Evolutionary conservation across 345 rosid species (phyloP).

Genomic region (Barbarea vulgaris): DNA sequence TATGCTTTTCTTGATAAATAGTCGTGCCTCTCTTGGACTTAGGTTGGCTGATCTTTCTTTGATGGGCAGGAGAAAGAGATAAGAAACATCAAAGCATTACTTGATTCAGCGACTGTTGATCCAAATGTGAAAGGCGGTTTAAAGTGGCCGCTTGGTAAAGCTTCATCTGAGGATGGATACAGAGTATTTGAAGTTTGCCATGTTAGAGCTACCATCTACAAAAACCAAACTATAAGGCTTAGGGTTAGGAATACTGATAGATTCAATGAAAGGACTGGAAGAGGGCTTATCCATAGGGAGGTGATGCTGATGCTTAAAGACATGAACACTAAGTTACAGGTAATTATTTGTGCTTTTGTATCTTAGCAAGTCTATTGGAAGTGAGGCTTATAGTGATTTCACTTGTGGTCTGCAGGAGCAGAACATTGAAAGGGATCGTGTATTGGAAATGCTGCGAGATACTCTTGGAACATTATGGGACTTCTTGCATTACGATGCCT

Average conservation of each 20-base stretch:
- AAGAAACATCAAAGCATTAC: conserved; percentile 46
- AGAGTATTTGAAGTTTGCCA: conserved; percentile 53
- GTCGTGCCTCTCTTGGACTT: background rate
- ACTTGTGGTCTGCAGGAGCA: conserved; percentile 29
- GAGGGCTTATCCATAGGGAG: conserved; percentile 48
- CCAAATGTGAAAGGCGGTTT: conserved; percentile 68
- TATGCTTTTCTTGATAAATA: background rate
- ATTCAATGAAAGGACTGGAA: conserved; percentile 48
- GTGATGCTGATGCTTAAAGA: conserved; percentile 53
- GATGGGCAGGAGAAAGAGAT: conserved; percentile 60
- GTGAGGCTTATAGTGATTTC: background rate
- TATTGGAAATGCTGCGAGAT: conserved; percentile 30
- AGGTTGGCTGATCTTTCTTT: background rate
- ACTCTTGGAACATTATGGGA: conserved; percentile 31
- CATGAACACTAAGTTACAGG: conserved; percentile 46
- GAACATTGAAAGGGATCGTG: conserved; percentile 9
- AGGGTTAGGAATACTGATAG: conserved; percentile 62
- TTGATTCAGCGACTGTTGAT: conserved; percentile 58
- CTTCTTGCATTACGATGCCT: conserved; percentile 25
- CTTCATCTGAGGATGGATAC: conserved; percentile 48
- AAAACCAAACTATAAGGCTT: conserved; percentile 48
- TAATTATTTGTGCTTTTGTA: background rate
- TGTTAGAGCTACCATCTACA: conserved; percentile 43
- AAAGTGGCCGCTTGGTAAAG: conserved; percentile 61
- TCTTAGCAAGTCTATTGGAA: background rate